Percentiles rank a stretch among this genome's conserved stretches.
These are phyloP conservation scores for Asterochloris sp. DNA, from an alignment of 139 green algal genomes.

Conservation along the genomic window DNA sequence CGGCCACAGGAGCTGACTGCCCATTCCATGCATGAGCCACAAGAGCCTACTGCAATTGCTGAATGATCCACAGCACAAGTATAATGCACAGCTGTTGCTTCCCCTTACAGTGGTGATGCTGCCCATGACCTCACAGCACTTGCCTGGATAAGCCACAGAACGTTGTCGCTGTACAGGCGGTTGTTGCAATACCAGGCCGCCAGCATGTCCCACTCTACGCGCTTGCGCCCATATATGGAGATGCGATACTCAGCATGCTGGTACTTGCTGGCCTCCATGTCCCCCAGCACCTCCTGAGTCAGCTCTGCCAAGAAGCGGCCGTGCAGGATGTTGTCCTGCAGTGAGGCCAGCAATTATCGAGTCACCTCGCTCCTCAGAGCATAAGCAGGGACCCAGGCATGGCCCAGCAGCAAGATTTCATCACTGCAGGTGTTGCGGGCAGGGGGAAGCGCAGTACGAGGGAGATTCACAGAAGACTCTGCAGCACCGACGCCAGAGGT, in stretches of 20 bases:
- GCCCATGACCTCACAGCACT: not conserved
- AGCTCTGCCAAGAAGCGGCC: constrained; percentile 95
- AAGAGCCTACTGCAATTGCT: no score
- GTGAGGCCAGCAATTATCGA: not conserved
- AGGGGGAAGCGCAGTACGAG: no score
- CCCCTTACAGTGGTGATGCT: not conserved
- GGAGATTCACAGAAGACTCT: no score
- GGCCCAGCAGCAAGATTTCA: no score
- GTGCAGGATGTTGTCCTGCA: constrained; percentile 89
- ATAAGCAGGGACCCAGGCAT: no score
- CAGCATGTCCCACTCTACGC: constrained; percentile 96
- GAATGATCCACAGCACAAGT: no score
- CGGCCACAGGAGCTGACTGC: no score
- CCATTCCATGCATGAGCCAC: no score
- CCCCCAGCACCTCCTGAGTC: constrained; percentile 88
- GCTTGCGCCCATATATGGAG: constrained; percentile 83
- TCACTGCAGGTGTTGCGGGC: no score
- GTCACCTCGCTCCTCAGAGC: no score
- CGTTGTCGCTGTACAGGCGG: constrained; percentile 91
- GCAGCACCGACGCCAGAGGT: no score
- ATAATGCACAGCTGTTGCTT: no score
- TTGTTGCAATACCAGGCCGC: constrained; percentile 96
- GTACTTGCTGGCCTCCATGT: constrained; percentile 85
- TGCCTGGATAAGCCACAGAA: constrained; percentile 96
- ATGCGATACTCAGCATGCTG: constrained; percentile 92